Percentiles rank a stretch among this genome's conserved stretches.
phyloP scores from a whole-genome alignment of 2,329 filamentous ascomycete species.

The Calycina herbarum region DNA sequence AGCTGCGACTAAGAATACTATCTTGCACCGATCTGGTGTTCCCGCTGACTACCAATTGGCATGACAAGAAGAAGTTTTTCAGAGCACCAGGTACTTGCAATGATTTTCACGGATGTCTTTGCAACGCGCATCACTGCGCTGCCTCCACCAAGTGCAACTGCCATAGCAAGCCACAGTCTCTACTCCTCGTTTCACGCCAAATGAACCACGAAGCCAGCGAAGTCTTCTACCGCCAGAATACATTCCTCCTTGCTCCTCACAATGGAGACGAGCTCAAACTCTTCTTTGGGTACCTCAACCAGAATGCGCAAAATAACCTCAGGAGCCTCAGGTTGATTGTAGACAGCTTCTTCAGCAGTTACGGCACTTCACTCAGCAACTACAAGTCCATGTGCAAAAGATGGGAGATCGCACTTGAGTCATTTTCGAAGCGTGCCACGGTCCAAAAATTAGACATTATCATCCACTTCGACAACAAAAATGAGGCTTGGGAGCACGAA shows the following conservation, averaged over 20 bases:
- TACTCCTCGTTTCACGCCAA: conserved; percentile 1
- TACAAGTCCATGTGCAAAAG: background rate
- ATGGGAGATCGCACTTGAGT: background rate
- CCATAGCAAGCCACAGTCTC: background rate
- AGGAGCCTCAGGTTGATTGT: background rate
- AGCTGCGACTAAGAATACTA: background rate
- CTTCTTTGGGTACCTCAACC: background rate
- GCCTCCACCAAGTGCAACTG: background rate
- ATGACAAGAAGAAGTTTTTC: background rate
- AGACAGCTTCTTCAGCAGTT: background rate
- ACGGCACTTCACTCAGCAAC: too few species aligned
- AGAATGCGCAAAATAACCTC: background rate
- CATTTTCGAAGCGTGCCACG: background rate
- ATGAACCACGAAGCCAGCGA: background rate
- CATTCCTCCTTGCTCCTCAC: background rate
- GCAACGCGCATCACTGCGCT: background rate
- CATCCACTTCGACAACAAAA: background rate
- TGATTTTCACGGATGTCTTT: background rate
- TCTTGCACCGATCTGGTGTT: background rate
- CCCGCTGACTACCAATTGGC: background rate
- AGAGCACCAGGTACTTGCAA: background rate
- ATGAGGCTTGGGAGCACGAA: background rate
- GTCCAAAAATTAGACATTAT: background rate
- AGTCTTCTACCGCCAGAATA: background rate
- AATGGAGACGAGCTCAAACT: background rate